These are phyloP conservation scores for Tardiomyces digboiensis DNA, from an alignment of 1,139 yeast genomes.

Conservation along the genomic window DNA sequence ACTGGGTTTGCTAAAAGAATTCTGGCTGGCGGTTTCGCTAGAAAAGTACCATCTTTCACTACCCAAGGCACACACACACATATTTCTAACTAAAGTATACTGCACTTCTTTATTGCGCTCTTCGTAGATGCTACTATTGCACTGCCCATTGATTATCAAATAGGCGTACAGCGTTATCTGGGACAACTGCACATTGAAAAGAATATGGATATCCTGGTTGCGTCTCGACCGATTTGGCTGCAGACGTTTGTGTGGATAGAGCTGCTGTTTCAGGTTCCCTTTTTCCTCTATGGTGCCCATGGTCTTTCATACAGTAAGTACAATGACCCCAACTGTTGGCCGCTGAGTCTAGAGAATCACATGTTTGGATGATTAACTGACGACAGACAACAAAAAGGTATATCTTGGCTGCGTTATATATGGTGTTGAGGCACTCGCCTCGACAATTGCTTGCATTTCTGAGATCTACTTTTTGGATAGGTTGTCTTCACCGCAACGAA, in stretches of 20 bases:
- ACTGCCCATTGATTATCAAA: constrained; percentile 44
- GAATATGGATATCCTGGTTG: constrained; percentile 64
- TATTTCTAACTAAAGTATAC: constrained; percentile 16
- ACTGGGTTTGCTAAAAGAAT: too few species aligned
- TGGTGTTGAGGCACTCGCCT: constrained; percentile 67
- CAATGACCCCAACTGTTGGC: too few species aligned
- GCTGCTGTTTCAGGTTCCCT: constrained; percentile 65
- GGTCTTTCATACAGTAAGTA: constrained; percentile 8
- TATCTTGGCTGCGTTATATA: constrained; percentile 51
- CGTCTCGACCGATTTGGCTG: constrained; percentile 58
- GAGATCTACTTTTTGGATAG: constrained; percentile 21
- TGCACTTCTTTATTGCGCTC: constrained; percentile 70
- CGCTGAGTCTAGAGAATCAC: too few species aligned
- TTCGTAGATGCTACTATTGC: constrained; percentile 67
- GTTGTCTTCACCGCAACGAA: constrained; percentile 28
- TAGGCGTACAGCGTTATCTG: constrained; percentile 38
- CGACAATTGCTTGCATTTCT: constrained; percentile 54
- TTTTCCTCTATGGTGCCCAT: constrained; percentile 43
- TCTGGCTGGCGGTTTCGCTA: too few species aligned
- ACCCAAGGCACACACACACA: constrained; percentile 6
- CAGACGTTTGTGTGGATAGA: constrained; percentile 62
- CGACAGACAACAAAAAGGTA: constrained; percentile 21
- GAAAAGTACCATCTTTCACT: too few species aligned
- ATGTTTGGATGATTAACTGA: too few species aligned
- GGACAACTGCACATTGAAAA: constrained; percentile 47